phyloP scores from a whole-genome alignment of 441 rosid species.

The Croton setiger region DNA sequence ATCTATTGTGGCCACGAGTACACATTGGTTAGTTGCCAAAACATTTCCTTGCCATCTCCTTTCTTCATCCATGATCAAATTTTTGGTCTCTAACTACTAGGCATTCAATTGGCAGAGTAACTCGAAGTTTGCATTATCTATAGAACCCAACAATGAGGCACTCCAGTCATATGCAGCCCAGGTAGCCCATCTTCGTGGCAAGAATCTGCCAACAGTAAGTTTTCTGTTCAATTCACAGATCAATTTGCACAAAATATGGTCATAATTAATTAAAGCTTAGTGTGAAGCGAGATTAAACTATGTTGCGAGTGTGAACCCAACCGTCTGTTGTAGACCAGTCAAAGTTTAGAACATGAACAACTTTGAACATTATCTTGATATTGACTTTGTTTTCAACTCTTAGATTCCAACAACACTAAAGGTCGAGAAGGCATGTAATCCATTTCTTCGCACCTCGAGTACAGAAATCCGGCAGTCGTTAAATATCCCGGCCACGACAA shows the following conservation, averaged over 20 bases:
- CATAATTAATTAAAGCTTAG: background rate
- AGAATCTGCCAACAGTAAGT: constrained; percentile 78
- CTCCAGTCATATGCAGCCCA: constrained; percentile 75
- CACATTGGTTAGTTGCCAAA: constrained; percentile 60
- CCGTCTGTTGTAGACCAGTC: too few species aligned
- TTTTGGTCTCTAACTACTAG: constrained; percentile 13
- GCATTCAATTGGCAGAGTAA: constrained; percentile 54
- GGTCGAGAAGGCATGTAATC: constrained; percentile 88
- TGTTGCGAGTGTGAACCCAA: too few species aligned
- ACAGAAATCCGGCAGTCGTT: constrained; percentile 59
- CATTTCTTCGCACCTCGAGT: constrained; percentile 80
- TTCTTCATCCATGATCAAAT: constrained; percentile 8
- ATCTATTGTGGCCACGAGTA: constrained; percentile 89
- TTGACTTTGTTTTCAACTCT: constrained; percentile 5
- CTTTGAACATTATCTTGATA: background rate
- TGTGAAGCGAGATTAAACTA: too few species aligned
- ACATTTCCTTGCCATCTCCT: constrained; percentile 2
- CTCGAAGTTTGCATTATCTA: constrained; percentile 82
- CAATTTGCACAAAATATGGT: background rate
- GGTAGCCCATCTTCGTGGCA: constrained; percentile 75
- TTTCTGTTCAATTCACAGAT: background rate
- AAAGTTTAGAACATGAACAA: background rate
- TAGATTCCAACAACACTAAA: constrained; percentile 82
- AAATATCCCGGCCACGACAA: constrained; percentile 52
- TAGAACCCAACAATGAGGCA: constrained; percentile 85